Evolutionary conservation across 768 basidiomycete genomes (phyloP).

Genomic region (Hypholoma fasciculare): DNA sequence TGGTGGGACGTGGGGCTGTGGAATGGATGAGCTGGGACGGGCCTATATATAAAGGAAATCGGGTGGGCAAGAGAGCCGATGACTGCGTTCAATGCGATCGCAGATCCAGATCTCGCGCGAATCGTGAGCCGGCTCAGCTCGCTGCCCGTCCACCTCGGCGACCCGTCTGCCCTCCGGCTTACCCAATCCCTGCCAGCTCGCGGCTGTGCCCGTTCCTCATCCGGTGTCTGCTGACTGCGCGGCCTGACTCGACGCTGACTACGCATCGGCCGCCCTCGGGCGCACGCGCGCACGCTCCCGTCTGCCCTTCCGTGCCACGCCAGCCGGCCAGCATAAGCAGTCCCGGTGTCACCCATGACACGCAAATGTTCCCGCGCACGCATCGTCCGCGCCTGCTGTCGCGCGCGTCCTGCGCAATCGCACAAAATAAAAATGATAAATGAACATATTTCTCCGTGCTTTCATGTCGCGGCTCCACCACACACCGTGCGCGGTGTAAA

Average conservation of each 20-base stretch:
- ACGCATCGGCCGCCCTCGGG: conserved; percentile 1
- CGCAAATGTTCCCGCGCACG: not conserved
- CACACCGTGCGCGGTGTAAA: not conserved
- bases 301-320: not conserved
- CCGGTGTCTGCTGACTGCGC: conserved; percentile 19
- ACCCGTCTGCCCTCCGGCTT: conserved; percentile 19
- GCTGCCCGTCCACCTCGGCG: conserved; percentile 20
- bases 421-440: not conserved
- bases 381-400: not conserved
- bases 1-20: conserved; percentile 15
- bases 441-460: not conserved
- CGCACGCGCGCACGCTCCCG: not conserved
- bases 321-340: not conserved
- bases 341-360: not conserved
- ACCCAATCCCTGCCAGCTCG: conserved; percentile 21
- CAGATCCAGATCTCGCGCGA: conserved; percentile 16
- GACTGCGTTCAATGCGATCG: conserved; percentile 11
- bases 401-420: not conserved
- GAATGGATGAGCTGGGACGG: conserved; percentile 21
- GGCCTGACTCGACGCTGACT: conserved; percentile 11
- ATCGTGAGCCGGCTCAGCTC: conserved; percentile 18
- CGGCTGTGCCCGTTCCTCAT: conserved; percentile 11
- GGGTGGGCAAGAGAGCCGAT: conserved; percentile 24
- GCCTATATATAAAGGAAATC: conserved; percentile 28
- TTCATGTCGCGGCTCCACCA: not conserved